Evolutionary conservation across 2,329 filamentous ascomycete species (phyloP), one percentile per base, ranked within the genome.

Genomic region (Talaromyces sp.): DNA sequence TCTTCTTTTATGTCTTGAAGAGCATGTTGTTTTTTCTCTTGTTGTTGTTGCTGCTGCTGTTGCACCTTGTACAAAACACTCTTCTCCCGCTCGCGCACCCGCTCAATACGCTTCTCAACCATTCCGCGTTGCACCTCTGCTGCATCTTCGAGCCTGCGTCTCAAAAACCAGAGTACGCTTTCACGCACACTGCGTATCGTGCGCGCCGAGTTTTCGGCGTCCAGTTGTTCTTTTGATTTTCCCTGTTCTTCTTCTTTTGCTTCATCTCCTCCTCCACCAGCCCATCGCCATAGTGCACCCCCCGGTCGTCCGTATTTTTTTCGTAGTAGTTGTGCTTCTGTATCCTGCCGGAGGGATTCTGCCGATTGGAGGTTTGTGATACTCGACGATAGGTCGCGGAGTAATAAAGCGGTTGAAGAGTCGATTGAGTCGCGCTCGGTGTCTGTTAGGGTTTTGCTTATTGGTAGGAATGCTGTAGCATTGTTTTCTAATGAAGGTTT

Each of bases 11-110:
- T 6, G 1, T 40, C 36, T 7, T 40, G 36, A n/a, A 40, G 14
- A 40, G 6, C 36, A 40, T 10, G 16, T 42, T 14, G 6, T 47
- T 44, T 28, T 9, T 27, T 47, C 33, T 28, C 4, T 27, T 47
- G 56, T 16, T 33, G 31, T 30, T 28, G 16, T 9, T 56, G 30
- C 31, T 44, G 56, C 18, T 33, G 56, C 8, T 23, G 50, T 33
- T 28, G 53, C 27, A 51, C 82, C 74, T 91, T 93, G 66, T 92
- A 90, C 61, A 96, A 79, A 63, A 94, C 85, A 71, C 91, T 96
- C 76, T 91, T 91, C 70, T 88, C 93, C 84, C 90, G 95, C 79
- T 98, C 93, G 75, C 94, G 83, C 74, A 96, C 91, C 60, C 95
- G 82, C 70, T 87, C 87, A 67, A 98, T 81, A 68, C 95, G 81